Evolutionary conservation across 2,329 filamentous ascomycete species (phyloP), one percentile per base, ranked within the genome.

Genomic region (Stachybotrys echinatus): DNA sequence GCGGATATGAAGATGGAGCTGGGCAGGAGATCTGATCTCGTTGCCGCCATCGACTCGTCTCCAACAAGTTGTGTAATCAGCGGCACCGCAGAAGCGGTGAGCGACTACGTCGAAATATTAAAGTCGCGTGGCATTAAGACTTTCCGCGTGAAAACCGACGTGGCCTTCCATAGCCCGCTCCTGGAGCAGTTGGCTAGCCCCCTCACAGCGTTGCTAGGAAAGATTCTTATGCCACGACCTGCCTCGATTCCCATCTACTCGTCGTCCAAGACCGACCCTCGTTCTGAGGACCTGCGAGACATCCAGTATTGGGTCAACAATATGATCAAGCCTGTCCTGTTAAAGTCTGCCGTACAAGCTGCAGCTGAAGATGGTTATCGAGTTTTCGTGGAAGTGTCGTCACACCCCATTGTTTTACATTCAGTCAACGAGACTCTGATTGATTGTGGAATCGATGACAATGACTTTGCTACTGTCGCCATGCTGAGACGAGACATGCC

Each of bases 81-180:
- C 18, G 51, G 51, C 19, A n/a, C 20, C 6, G 19, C 42, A 5
- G 42, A 23, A 8, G 51, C 47, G 6, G 47, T 53, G 7, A 23
- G 20, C 19, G 21, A 47, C 14, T 19, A 40, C 17, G 21, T 23
- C 8, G 21, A 47, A 31, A 10, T 40, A 12, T 34, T 51, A 18
- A 44, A 44, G 22, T 20, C 38, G 10, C 19, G 23, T 12, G 27
- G 21, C 4, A 39, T 51, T 19, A 45, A 51, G 40, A 40, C 44
- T 3, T 49, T 49, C 42, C 45, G 18, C 7, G 51, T 53, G 21
- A 47, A 48, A 19, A 49, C 46, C 14, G 51, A 53, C 27, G 50
- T 53, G 23, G 51, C 48, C 12, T 53, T 53, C 49, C 51, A 53
- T 22, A 53, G 51, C 45, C 48, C 48, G 10, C 44, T 49, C 22